Conservation (phyloP, 441 rosid species). For the Jatropha podagrica region DNA sequence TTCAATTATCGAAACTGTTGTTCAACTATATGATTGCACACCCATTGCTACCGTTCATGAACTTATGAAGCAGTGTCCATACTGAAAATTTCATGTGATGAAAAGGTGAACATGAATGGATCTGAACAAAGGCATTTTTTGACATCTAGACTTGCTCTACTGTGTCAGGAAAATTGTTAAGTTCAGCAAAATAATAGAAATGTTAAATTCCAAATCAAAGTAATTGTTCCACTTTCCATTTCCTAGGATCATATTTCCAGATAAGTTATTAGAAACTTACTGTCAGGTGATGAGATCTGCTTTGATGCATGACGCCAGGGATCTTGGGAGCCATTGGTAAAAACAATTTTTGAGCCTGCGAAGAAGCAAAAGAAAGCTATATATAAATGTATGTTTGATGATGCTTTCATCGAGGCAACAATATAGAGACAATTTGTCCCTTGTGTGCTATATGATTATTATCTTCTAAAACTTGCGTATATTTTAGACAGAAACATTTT, state of each 20-base stretch:
- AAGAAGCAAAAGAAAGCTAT: conserved; percentile 5
- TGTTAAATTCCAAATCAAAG: not conserved
- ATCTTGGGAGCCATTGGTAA: conserved; percentile 96
- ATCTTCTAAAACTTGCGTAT: not conserved
- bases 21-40: too few species aligned
- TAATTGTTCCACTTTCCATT: not conserved
- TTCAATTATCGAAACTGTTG: too few species aligned
- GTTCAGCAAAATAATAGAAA: not conserved
- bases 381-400: not conserved
- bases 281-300: conserved; percentile 71
- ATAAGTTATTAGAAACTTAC: conserved; percentile 43
- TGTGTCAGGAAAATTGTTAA: not conserved
- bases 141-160: not conserved
- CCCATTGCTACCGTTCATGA: not conserved
- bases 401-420: not conserved
- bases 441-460: not conserved
- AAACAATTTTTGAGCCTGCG: conserved; percentile 83
- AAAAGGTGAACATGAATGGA: not conserved
- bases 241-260: not conserved
- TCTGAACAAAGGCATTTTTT: not conserved
- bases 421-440: conserved; percentile 1
- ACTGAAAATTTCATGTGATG: not conserved
- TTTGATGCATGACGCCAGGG: conserved; percentile 99
- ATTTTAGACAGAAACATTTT: not conserved
- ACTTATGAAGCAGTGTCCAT: not conserved